Percentiles rank a stretch among this genome's conserved stretches.
These are phyloP conservation scores for Acanthamoeba triangularis DNA, from an alignment of 208 protist genomes.

Conservation along the genomic window DNA sequence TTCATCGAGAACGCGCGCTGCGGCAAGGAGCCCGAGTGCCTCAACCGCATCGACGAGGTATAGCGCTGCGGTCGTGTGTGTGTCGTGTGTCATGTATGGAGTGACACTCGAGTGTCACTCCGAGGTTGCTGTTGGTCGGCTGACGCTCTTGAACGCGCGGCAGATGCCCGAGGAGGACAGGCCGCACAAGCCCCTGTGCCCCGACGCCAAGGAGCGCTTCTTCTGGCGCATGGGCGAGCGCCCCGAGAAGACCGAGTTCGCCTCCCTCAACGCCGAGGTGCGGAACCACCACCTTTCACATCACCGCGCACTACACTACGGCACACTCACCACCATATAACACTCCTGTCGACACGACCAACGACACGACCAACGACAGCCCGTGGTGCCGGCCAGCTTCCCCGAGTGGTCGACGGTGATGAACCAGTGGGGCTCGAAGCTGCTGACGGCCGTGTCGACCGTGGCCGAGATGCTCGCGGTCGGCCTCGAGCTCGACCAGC, in stretches of 20 bases:
- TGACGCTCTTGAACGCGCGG: constrained; percentile 47
- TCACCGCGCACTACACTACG: constrained; percentile 26
- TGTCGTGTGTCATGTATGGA: too few species aligned
- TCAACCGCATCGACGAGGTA: background rate
- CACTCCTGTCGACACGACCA: too few species aligned
- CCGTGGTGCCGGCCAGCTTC: constrained; percentile 60
- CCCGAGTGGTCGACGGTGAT: constrained; percentile 79
- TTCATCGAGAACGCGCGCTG: constrained; percentile 79
- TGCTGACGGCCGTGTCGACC: constrained; percentile 82
- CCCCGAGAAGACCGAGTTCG: constrained; percentile 85
- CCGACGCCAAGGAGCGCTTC: constrained; percentile 91
- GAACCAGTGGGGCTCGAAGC: constrained; percentile 80
- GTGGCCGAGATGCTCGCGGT: constrained; percentile 84
- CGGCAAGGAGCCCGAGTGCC: constrained; percentile 27
- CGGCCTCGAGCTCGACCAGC: constrained; percentile 77
- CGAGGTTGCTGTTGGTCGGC: too few species aligned
- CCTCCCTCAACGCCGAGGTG: constrained; percentile 84
- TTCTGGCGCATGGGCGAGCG: constrained; percentile 91
- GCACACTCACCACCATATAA: background rate
- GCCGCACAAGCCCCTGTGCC: constrained; percentile 77
- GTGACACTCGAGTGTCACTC: too few species aligned
- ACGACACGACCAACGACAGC: constrained; percentile 15
- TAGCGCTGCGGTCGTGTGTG: background rate
- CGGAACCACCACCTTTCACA: constrained; percentile 87
- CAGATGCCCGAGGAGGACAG: constrained; percentile 79